Conservation (phyloP, 2,329 filamentous ascomycete genomes). For the Alternaria brassicae region DNA sequence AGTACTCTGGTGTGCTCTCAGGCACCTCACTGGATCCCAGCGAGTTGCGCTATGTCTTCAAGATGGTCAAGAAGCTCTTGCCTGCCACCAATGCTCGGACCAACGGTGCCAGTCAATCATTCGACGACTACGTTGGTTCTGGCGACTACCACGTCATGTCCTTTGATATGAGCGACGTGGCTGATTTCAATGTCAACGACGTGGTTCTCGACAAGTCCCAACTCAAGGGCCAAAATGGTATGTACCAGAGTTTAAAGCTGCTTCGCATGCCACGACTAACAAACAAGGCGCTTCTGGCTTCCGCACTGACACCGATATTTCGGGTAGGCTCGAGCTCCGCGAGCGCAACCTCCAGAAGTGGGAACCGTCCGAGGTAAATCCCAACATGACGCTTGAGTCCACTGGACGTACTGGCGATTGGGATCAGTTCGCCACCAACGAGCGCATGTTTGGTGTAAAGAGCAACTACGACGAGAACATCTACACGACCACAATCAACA, state of each 20-base stretch:
- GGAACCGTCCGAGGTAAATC: slow-evolving; percentile 71
- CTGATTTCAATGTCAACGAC: slow-evolving; percentile 62
- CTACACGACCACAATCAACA: slow-evolving; percentile 92
- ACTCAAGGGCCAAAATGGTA: slow-evolving; percentile 66
- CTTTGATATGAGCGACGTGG: slow-evolving; percentile 67
- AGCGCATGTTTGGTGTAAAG: slow-evolving; percentile 83
- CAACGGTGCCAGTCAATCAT: slow-evolving; percentile 54
- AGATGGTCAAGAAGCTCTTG: slow-evolving; percentile 67
- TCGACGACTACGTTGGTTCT: slow-evolving; percentile 55
- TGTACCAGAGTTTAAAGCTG: slow-evolving; percentile 18
- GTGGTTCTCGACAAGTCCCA: slow-evolving; percentile 61
- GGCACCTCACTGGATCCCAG: slow-evolving; percentile 60
- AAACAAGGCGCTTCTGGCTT: slow-evolving; percentile 65
- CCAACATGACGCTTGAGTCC: slow-evolving; percentile 76
- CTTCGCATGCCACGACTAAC: slow-evolving; percentile 60
- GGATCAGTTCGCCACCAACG: slow-evolving; percentile 95
- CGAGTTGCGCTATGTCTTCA: slow-evolving; percentile 65
- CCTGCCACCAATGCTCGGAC: slow-evolving; percentile 50
- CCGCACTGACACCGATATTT: slow-evolving; percentile 88
- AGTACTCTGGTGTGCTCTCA: slow-evolving; percentile 67
- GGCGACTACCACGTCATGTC: slow-evolving; percentile 62
- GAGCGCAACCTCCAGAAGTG: slow-evolving; percentile 83
- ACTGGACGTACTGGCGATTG: slow-evolving; percentile 60
- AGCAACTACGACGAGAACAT: slow-evolving; percentile 93
- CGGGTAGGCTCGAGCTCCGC: slow-evolving; percentile 70